Base-by-base conservation (phyloP, 1,284 basidiomycete species). In the Afroboletus lepidellus region DNA sequence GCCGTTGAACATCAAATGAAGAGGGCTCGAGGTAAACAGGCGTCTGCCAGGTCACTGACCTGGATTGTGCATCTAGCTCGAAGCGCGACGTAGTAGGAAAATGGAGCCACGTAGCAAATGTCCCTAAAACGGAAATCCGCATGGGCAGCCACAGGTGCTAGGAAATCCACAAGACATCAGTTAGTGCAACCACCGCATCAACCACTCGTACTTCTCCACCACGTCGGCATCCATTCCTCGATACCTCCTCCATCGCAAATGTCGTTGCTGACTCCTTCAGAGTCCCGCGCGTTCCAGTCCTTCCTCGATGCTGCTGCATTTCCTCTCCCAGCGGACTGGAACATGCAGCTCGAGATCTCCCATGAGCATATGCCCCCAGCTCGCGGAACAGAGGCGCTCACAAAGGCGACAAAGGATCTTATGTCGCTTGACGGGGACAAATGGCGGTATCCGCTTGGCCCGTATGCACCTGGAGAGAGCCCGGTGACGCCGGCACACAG, bases 341-440 rank as follows among this genome's bases (percentile, higher is more conserved):
- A 59, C 49, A 71, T 66, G 69, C 65, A 73, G 30, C 55, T 69
- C 13, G 69, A 71, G 39, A 59, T 68, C 47, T 59, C 65, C 21
- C 69, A 71, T 56, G 69, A 70, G 20, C 68, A 71, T 32, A 69
- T 71, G 57, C 69, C 67, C 2, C 67, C 70, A 6, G 61, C 72
- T 38, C 74, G 63, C 43, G 74, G 74, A 34, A 80, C 74, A 50
- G 80, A 87, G 51, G 81, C 82, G 11, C 75, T 90, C 53, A 70
- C 81, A 43, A 85, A 84, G 64, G 87, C 86, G 0, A 90, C 87
- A 0, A 87, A 85, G 66, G 70, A 72, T 55, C 67, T 72, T 24
- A 71, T 71, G 70, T 62, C 67, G 2, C 54, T 72, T 1, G 71
- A 71, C 37, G 55, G 46, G 3, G 68, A 67, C 33, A 66, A 56